Conservation (phyloP, 148 eudicot species). For the Cornus florida region DNA sequence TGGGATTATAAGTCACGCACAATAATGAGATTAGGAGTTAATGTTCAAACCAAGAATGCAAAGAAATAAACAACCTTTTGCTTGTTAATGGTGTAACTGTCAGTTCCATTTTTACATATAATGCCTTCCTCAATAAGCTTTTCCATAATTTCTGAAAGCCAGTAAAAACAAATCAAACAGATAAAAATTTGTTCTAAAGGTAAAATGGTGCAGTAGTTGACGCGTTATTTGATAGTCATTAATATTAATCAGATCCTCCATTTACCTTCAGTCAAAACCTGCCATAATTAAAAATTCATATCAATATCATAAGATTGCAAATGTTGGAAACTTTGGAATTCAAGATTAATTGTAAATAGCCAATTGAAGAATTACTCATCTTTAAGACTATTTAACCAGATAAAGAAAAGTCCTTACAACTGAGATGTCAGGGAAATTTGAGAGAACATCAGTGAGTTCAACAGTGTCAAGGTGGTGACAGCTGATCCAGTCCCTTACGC, state of each 20-base stretch:
- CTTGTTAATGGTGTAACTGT: conserved; percentile 51
- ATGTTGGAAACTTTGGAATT: not conserved
- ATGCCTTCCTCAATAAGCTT: conserved; percentile 73
- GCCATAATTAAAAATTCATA: conserved; percentile 29
- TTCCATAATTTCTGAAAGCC: conserved; percentile 70
- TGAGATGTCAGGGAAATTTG: conserved; percentile 82
- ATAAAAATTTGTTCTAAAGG: not conserved
- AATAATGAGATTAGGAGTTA: not conserved
- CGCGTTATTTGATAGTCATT: conserved; percentile 7
- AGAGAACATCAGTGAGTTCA: conserved; percentile 69
- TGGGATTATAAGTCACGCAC: not conserved
- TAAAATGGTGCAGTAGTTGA: not conserved
- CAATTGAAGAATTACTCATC: not conserved
- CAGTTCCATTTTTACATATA: conserved; percentile 51
- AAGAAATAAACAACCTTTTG: conserved; percentile 51
- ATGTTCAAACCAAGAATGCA: not conserved
- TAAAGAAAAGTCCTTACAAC: conserved; percentile 43
- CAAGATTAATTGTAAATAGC: no score
- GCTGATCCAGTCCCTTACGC: conserved; percentile 84
- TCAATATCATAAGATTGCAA: not conserved
- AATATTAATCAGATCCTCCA: conserved; percentile 11
- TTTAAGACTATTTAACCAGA: not conserved
- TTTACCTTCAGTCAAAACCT: conserved; percentile 88
- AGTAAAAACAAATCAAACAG: conserved; percentile 9
- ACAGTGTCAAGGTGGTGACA: conserved; percentile 53